Conservation (phyloP, 306 rosid genomes). For the Trifolium repens region DNA sequence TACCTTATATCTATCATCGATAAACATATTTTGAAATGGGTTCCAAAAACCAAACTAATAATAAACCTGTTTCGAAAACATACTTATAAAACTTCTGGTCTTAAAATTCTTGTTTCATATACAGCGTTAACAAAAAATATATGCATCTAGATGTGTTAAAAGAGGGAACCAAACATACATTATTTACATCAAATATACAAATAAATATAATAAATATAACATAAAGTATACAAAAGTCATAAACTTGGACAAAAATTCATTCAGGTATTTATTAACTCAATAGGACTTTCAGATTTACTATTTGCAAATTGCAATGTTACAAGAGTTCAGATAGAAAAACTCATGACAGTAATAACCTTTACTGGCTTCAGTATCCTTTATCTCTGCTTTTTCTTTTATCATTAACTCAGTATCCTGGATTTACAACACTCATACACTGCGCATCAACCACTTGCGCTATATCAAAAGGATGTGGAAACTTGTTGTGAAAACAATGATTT, state of each 20-base stretch:
- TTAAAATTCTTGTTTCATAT: not conserved
- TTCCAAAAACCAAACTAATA: no score
- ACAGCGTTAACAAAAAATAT: not conserved
- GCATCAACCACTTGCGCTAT: not conserved
- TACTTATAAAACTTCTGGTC: not conserved
- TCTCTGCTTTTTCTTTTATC: not conserved
- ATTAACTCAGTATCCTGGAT: not conserved
- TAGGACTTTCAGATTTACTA: not conserved
- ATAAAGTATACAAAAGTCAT: not conserved
- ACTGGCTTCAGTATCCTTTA: not conserved
- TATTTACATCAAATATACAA: not conserved
- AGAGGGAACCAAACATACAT: not conserved
- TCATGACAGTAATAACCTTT: not conserved
- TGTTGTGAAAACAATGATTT: not conserved
- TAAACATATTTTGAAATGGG: no score
- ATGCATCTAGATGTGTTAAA: not conserved
- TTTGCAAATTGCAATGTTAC: not conserved
- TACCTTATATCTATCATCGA: no score
- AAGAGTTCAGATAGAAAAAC: not conserved
- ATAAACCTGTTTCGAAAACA: not conserved
- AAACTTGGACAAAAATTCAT: not conserved
- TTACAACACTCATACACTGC: not conserved
- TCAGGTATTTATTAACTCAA: not conserved
- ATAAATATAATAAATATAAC: not conserved
- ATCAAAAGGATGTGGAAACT: not conserved